phyloP scores from a whole-genome alignment of 2,329 filamentous ascomycete species.

The Fusarium protoensiforme region DNA sequence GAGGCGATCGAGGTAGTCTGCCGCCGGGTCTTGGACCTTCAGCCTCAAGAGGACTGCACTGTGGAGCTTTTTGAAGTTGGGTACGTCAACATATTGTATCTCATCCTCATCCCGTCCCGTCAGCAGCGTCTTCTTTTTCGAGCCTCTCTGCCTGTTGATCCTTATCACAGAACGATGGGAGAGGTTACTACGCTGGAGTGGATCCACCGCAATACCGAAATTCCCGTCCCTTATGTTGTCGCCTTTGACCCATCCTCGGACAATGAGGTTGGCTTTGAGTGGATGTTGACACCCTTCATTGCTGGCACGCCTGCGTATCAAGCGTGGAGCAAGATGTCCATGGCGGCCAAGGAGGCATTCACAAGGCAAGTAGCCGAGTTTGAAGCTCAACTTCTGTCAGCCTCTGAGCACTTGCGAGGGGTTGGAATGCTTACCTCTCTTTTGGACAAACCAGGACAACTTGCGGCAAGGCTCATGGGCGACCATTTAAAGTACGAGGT shows the following conservation, averaged over 20 bases:
- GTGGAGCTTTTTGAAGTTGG: not conserved
- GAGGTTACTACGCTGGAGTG: constrained; percentile 4
- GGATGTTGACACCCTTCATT: constrained; percentile 52
- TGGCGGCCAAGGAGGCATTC: constrained; percentile 1
- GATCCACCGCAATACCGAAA: not conserved
- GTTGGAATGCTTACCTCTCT: constrained; percentile 20
- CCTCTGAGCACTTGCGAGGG: constrained; percentile 38
- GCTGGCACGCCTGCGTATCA: constrained; percentile 41
- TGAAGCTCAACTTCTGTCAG: constrained; percentile 35
- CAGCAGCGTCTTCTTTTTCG: not conserved
- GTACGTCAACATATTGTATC: not conserved
- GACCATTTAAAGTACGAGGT: constrained; percentile 44
- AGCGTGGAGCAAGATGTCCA: constrained; percentile 37
- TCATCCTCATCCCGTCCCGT: not conserved
- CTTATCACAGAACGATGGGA: not conserved
- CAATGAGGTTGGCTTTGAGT: constrained; percentile 38
- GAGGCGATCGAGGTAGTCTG: not conserved
- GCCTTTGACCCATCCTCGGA: not conserved
- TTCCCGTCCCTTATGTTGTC: constrained; percentile 1
- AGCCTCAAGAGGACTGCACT: not conserved
- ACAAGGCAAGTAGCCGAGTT: constrained; percentile 13
- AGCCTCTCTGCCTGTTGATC: constrained; percentile 7
- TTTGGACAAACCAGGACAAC: constrained; percentile 24
- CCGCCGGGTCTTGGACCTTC: not conserved
- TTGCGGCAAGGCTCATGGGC: constrained; percentile 49